Evolutionary conservation across 1,284 basidiomycete genomes (phyloP), one percentile per base, ranked within the genome.

Genomic region (Ustilago lituana): DNA sequence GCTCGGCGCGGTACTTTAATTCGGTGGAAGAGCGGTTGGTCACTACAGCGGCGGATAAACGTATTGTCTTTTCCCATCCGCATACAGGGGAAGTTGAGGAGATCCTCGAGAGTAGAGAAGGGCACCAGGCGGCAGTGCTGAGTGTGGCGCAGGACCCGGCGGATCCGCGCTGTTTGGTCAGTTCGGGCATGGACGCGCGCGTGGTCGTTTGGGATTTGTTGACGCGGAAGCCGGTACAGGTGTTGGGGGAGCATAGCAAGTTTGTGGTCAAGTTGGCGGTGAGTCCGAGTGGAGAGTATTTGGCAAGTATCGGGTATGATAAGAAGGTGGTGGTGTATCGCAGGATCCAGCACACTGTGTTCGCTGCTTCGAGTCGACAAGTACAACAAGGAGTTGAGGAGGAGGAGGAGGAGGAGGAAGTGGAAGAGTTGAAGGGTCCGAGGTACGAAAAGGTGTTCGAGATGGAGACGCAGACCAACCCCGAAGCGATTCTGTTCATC

Each of bases 271-370:
- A 65, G 27, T 59, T 76, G 17, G 70, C 63, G 5, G 61, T 55
- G 35, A 73, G 63, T 46, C 38, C 45, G 19, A 62, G 50, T 23
- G 79, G 78, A 2, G 56, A 67, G 33, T 81, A 59, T 35, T 20
- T 81, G 37, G 78, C 78, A 4, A 72, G 63, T 23, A 74, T 75
- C 2, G 70, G 73, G 15, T 81, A 81, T 43, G 79, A 81, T 46
- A 66, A 65, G 35, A 70, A 63, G 46, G 37, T 81, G 10, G 31
- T 64, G 10, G 48, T 81, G n/a, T 81, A 78, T 48, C 37, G 71
- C 23, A 50, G 74, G n/a, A 29, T 23, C 0, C 20, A 40, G 24
- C 15, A 31, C 7, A 57, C 57, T 11, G 17, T 9, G 7, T 61
- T 66, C 35, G 19, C 7, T 15, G 36, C 51, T 14, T 23, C 27